Conservation (phyloP, 345 rosid species). For the Populus pruinosa region DNA sequence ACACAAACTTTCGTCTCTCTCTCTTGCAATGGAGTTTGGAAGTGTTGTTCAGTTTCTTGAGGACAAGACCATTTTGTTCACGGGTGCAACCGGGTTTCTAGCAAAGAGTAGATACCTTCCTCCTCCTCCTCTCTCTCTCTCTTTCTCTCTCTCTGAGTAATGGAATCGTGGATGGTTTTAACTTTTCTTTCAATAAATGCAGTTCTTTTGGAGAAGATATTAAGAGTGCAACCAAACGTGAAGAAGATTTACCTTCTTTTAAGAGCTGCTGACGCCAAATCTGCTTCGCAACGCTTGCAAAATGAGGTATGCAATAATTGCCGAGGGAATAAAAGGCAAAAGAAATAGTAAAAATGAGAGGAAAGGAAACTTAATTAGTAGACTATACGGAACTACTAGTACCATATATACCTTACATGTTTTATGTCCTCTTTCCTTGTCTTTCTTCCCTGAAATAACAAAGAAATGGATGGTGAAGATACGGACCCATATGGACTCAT, state of each 20-base stretch:
- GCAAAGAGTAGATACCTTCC: conserved; percentile 42
- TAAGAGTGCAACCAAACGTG: conserved; percentile 78
- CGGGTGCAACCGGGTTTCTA: conserved; percentile 66
- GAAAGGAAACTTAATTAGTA: neutral
- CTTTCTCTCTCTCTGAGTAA: neutral
- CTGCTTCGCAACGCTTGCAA: conserved; percentile 59
- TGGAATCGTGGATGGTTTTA: neutral
- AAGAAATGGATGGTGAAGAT: no score
- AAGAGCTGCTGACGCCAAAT: conserved; percentile 65
- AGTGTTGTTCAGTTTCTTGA: conserved; percentile 52
- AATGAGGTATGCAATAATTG: conserved; percentile 47
- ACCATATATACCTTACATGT: neutral
- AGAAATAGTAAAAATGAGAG: neutral
- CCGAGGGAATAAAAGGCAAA: neutral
- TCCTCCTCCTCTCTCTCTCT: neutral
- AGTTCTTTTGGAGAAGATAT: conserved; percentile 78
- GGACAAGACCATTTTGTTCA: conserved; percentile 49
- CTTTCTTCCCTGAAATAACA: no score
- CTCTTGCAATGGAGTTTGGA: conserved; percentile 46
- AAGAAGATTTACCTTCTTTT: conserved; percentile 73
- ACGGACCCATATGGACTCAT: no score
- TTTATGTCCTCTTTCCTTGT: neutral
- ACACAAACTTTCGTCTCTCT: no score
- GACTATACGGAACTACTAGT: neutral
- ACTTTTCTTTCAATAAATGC: neutral